Conservation (phyloP, 129 eudicot genomes). For the Lactuca sativa region DNA sequence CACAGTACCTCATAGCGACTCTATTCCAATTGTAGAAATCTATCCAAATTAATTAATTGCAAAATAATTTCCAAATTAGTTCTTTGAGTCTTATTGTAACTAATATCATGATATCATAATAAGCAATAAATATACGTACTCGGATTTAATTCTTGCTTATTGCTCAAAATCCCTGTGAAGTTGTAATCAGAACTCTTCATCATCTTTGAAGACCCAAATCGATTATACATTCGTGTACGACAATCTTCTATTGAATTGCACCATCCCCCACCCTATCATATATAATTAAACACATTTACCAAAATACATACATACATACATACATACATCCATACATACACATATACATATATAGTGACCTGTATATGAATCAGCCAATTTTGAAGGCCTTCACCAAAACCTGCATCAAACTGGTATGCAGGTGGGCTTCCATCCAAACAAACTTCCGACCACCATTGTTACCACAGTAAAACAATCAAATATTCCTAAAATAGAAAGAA, state of each 20-base stretch:
- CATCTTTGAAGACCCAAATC: slow-evolving; percentile 39
- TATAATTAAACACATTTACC: neutral
- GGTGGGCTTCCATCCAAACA: slow-evolving; percentile 71
- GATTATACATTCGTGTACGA: slow-evolving; percentile 25
- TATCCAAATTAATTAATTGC: neutral
- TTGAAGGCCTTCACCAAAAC: slow-evolving; percentile 37
- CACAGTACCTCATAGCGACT: slow-evolving; percentile 50
- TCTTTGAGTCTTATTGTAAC: neutral
- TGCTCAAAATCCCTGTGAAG: slow-evolving; percentile 52
- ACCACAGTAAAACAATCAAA: slow-evolving; percentile 1
- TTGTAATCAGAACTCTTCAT: slow-evolving; percentile 38
- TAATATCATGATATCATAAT: neutral
- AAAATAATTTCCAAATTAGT: neutral
- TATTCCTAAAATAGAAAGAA: slow-evolving; percentile 5
- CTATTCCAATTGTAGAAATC: slow-evolving; percentile 71
- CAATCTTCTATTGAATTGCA: slow-evolving; percentile 41
- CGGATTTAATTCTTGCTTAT: slow-evolving; percentile 38
- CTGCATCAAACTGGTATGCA: slow-evolving; percentile 48
- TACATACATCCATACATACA: neutral
- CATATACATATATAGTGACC: slow-evolving; percentile 27
- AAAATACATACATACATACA: neutral
- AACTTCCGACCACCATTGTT: slow-evolving; percentile 32
- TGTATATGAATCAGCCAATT: slow-evolving; percentile 56
- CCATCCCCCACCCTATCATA: slow-evolving; percentile 57
- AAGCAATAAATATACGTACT: slow-evolving; percentile 18